Evolutionary conservation across 805 yeast genomes (phyloP), one percentile per base, ranked within the genome.

Genomic region (Priceomyces haplophilus): DNA sequence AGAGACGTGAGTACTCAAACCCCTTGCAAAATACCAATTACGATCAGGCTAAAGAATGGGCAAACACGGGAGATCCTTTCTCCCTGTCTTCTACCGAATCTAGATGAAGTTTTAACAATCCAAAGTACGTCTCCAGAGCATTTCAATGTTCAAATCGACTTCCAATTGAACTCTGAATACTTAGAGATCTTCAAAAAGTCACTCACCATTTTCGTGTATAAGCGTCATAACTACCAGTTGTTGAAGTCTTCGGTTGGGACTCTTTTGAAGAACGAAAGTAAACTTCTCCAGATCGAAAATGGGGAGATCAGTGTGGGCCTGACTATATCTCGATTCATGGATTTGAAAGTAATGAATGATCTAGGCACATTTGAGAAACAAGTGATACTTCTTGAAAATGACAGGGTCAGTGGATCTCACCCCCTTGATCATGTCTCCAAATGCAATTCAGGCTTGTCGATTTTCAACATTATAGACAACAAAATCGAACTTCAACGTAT

Each of bases 1-100:
- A 72, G 93, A 43, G 88, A 89, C 56, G 80, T 84, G 7, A 77
- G 75, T 16, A 75, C 83, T 0, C 76, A 72, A 3, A 72, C 67
- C 31, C 82, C 88, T 0, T 69, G 79, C 12, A 72, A 76, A 48
- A 70, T 61, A 27, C 75, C 64, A 31, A 79, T 59, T 53, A 67
- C 37, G 51, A 75, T 60, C 44, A 62, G 33, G 32, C 47, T 72
- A 44, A 64, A 64, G 21, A 56, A 71, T 52, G 80, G 81, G 1
- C 37, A 60, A 5, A 38, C 51, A 3, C 41, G 61, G 2, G 55
- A 57, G 2, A 40, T 72, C 4, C 42, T 56, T 6, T 67, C 93
- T 0, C 97, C 97, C 0, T 79, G 85, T 47, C 62, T 88, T 34
- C 56, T 89, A 33, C 93, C 96, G 0, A 74, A 76, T 23, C 53